Conservation (phyloP, 441 rosid species). For the Melastoma candidum region DNA sequence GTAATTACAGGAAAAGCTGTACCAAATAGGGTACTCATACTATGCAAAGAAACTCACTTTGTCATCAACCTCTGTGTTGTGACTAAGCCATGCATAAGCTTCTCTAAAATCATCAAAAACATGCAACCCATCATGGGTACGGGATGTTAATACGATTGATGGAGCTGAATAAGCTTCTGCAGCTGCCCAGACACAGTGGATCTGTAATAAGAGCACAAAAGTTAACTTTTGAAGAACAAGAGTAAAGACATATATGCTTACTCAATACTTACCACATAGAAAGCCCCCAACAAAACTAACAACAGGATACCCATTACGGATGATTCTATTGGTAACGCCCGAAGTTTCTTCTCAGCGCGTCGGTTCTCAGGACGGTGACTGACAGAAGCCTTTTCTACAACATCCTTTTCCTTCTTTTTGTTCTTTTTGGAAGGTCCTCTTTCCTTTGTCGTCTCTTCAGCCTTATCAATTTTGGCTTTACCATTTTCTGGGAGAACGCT, state of each 20-base stretch:
- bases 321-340: conserved; percentile 76
- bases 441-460: conserved; percentile 44
- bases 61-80: conserved; percentile 96
- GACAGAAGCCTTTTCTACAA: conserved; percentile 16
- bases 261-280: conserved; percentile 75
- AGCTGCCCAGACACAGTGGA: conserved; percentile 99
- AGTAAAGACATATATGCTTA: too few species aligned
- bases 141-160: conserved; percentile 84
- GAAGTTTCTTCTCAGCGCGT: conserved; percentile 54
- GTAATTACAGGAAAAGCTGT: too few species aligned
- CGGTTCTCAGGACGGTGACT: conserved; percentile 41
- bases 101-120: conserved; percentile 99
- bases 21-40: background rate
- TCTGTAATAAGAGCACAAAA: conserved; percentile 30
- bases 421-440: conserved; percentile 55
- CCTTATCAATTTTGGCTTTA: conserved; percentile 40
- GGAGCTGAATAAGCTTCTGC: conserved; percentile 99
- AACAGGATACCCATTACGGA: conserved; percentile 72
- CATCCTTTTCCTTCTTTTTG: conserved; percentile 80
- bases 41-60: conserved; percentile 45
- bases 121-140: conserved; percentile 65
- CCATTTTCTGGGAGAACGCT: conserved; percentile 33
- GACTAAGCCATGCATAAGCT: conserved; percentile 93
- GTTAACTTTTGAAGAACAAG: background rate
- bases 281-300: conserved; percentile 82